Percentiles rank a stretch among this genome's conserved stretches.
These are phyloP conservation scores for Melastoma malabathricum DNA, from an alignment of 345 rosid species.

Conservation along the genomic window DNA sequence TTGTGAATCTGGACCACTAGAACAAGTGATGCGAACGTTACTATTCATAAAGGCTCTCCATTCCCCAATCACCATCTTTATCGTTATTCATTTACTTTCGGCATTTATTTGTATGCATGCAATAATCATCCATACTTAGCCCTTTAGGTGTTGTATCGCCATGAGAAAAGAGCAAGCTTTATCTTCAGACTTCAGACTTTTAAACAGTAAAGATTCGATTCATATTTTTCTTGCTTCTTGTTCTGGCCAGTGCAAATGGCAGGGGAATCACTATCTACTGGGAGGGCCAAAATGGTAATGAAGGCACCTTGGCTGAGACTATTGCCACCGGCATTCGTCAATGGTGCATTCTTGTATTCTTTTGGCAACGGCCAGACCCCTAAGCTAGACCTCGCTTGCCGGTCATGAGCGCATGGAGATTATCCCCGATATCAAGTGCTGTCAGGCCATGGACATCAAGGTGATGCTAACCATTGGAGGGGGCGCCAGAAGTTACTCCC, in stretches of 20 bases:
- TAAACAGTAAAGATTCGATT: no score
- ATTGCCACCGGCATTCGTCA: slow-evolving; percentile 12
- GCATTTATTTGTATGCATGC: no score
- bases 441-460: slow-evolving; percentile 14
- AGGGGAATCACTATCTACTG: slow-evolving; percentile 19
- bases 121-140: no score
- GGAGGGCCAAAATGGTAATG: slow-evolving; percentile 21
- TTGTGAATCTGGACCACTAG: no score
- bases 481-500: slow-evolving; percentile 9
- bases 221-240: background rate
- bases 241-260: slow-evolving; percentile 5
- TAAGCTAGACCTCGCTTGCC: slow-evolving; percentile 13
- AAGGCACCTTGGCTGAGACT: slow-evolving; percentile 17
- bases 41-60: no score
- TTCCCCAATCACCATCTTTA: no score
- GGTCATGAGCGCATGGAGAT: slow-evolving; percentile 9
- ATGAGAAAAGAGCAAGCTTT: no score
- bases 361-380: slow-evolving; percentile 24
- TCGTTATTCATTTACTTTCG: no score
- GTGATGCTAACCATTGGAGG: slow-evolving; percentile 14
- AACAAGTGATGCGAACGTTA: no score
- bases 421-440: slow-evolving; percentile 11
- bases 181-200: no score
- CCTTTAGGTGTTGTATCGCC: no score
- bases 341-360: slow-evolving; percentile 11